Base-by-base conservation (phyloP, 805 yeast genomes). In the Starmerella roubikii region DNA sequence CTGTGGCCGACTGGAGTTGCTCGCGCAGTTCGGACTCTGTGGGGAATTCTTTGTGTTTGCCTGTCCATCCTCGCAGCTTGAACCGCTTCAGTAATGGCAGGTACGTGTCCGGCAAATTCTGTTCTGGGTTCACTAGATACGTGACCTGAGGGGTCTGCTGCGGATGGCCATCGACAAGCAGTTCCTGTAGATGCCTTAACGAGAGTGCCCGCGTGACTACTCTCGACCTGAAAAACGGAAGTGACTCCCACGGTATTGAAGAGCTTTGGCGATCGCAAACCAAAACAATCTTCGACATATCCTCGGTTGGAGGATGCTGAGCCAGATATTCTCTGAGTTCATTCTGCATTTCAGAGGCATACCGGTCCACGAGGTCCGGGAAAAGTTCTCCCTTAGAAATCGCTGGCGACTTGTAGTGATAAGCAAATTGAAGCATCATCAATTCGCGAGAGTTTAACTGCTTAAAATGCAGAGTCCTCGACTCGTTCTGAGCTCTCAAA, bases 161-260 rank as follows among this genome's bases (percentile, higher is more conserved):
- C 28, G 28, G 18, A 4, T 31, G 28, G 26, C 24, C 16, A 13
- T 12, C 4, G 17, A 25, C n/a, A 11, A 17, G 4, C n/a, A 33
- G 20, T 24, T 49, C 51, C 1, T 9, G 2, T 12, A 48, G 35
- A 19, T 42, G 44, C 20, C 21, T 52, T 12, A 75, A 40, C 0
- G 93, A 78, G 0, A 46, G 32, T 3, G 53, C 50, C 9, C 55
- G 41, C 15, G 52, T 45, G 1, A 40, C 44, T 1, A 41, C 26
- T 5, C 20, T 23, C 8, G 30, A 23, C 5, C n/a, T 16, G 8
- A 49, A 22, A 9, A 25, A 20, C 0, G 74, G 68, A 24, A 86
- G 53, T 1, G 84, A 76, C 52, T 91, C 99, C 97, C 97, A 91
- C 0, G 98, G 98, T 24, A 91, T 64, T 16, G 57, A 54, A n/a